These are phyloP conservation scores for Yamadazyma triangularis DNA, from an alignment of 1,139 yeast species.

Conservation along the genomic window DNA sequence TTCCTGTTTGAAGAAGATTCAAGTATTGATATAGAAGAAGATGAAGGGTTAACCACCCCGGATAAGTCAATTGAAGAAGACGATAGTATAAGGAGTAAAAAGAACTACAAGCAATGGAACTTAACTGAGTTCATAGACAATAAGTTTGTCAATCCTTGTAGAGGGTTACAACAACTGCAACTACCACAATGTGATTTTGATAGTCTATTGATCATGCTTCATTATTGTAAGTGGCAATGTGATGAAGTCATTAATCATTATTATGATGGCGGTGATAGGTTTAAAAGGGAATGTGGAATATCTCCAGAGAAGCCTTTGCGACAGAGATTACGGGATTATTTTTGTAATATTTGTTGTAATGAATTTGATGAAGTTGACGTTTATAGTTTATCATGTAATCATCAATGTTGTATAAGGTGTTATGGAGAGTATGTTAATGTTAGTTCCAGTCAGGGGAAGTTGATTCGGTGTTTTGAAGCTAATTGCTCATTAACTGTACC, in stretches of 20 bases:
- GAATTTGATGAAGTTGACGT: constrained; percentile 31
- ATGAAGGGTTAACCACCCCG: constrained; percentile 1
- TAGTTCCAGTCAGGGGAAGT: constrained; percentile 48
- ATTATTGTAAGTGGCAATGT: constrained; percentile 67
- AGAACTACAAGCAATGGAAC: constrained; percentile 24
- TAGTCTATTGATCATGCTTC: constrained; percentile 50
- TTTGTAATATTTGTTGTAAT: constrained; percentile 73
- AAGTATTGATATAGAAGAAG: constrained; percentile 9
- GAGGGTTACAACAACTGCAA: constrained; percentile 17
- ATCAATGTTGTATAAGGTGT: constrained; percentile 65
- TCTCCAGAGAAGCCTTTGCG: constrained; percentile 7
- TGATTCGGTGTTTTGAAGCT: constrained; percentile 63
- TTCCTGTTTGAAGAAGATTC: constrained; percentile 13
- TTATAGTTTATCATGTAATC: constrained; percentile 64
- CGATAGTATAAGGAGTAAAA: constrained; percentile 1
- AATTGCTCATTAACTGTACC: constrained; percentile 30
- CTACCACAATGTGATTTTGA: constrained; percentile 32
- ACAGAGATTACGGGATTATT: constrained; percentile 25
- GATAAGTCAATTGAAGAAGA: no score
- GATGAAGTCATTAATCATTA: constrained; percentile 67
- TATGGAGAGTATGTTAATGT: constrained; percentile 55
- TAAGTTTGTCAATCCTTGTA: constrained; percentile 16
- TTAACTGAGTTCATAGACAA: constrained; percentile 20
- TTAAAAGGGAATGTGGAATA: constrained; percentile 49
- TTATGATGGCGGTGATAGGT: constrained; percentile 47